Base-by-base conservation (phyloP, 2,329 filamentous ascomycete species). In the Ascochyta fabae region DNA sequence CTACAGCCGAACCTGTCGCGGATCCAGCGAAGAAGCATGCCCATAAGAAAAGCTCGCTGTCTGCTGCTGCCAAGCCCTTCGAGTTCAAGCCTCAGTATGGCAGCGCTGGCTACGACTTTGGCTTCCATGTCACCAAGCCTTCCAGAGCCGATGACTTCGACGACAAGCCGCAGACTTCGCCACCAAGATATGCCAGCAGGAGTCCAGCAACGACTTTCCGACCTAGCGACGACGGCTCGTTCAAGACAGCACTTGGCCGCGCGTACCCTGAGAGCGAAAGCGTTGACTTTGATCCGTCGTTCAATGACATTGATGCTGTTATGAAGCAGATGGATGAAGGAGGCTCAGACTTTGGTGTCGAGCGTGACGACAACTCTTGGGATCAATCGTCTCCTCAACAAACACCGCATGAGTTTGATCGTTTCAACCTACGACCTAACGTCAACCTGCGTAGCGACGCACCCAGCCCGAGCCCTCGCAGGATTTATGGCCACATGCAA, bases 221-320 rank as follows among this genome's bases (percentile, higher is more conserved):
- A 42, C 73, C 73, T 15, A 77, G 75, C 48, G 74, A 77, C 33
- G 74, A 75, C 45, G 73, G 72, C 35, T 75, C 75, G 4, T 76
- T 66, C 63, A 72, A 73, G 65, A 76, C 73, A 45, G 74, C 72
- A 12, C 58, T 74, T 58, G 69, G 69, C 29, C 60, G 61, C 15
- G 65, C 68, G 6, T 76, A 76, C 48, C 64, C 74, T 16, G 71
- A 75, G 33, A 75, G 69, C 48, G 74, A 75, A 52, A 73, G 70
- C 48, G 65, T 73, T 38, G 74, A 75, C 40, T 72, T 74, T 44
- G 67, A 75, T 26, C 60, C 80, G 31, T 81, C 88, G 0, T 91
- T 91, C 65, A 88, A 94, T 64, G 92, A 97, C 70, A 93, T 97
- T 67, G 93, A 97, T 78, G 91, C 89, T 40, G 87, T 97, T 48